phyloP scores from a whole-genome alignment of 192 early-diverging fungal species.

The Endogone sp. region DNA sequence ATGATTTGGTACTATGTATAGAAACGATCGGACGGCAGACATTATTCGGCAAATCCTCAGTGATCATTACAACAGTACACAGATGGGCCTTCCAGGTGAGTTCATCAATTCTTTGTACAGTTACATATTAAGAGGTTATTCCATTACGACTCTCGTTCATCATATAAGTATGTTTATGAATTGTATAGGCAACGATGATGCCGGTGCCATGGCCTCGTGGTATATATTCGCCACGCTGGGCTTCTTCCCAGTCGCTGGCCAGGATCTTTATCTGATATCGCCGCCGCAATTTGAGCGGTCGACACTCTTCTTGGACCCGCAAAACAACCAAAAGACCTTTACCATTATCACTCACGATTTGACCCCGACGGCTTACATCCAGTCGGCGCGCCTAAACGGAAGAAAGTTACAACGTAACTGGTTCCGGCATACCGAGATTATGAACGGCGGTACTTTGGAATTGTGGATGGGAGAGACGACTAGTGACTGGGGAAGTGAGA shows the following conservation, averaged over 20 bases:
- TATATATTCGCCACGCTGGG: slow-evolving; percentile 20
- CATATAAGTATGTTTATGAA: neutral
- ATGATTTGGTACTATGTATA: no score
- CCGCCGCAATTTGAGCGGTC: slow-evolving; percentile 11
- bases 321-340: neutral
- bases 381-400: slow-evolving; percentile 7
- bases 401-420: neutral
- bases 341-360: slow-evolving; percentile 8
- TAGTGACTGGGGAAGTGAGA: neutral
- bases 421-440: slow-evolving; percentile 14
- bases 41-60: neutral
- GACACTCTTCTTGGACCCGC: slow-evolving; percentile 3
- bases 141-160: neutral
- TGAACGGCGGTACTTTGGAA: neutral
- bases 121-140: neutral
- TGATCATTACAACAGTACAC: neutral
- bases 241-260: slow-evolving; percentile 25
- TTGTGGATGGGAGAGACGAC: neutral
- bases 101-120: neutral
- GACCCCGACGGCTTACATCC: slow-evolving; percentile 5
- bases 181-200: slow-evolving; percentile 24
- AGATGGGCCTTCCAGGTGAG: slow-evolving; percentile 11
- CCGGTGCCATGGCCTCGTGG: slow-evolving; percentile 20
- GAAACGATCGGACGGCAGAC: neutral
- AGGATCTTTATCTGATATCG: slow-evolving; percentile 22